A percentile compares a stretch with the other conserved stretches of the same genome.
phyloP scores from a whole-genome alignment of 2,329 filamentous ascomycete genomes.

The Kalmusia sp. region DNA sequence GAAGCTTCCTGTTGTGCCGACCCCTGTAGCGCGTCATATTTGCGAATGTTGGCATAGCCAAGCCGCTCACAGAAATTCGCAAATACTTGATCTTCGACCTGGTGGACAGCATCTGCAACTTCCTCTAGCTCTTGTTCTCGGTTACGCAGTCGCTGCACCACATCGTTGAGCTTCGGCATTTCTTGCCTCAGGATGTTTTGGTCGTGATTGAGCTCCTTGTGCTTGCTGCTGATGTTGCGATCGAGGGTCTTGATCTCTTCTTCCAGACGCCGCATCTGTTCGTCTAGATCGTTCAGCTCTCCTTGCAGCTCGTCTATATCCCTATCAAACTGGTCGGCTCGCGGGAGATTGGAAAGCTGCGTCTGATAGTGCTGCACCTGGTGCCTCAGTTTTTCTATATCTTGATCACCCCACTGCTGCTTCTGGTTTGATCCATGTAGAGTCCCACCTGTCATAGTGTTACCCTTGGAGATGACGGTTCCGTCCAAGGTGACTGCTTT shows the following conservation, averaged over 20 bases:
- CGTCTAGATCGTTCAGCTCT: slow-evolving; percentile 80
- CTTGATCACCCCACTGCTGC: slow-evolving; percentile 86
- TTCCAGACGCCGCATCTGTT: slow-evolving; percentile 73
- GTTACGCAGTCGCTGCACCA: slow-evolving; percentile 71
- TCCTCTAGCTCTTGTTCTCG: slow-evolving; percentile 63
- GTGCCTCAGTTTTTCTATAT: slow-evolving; percentile 83
- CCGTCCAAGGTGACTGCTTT: slow-evolving; percentile 95
- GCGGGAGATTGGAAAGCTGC: slow-evolving; percentile 81
- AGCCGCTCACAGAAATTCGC: slow-evolving; percentile 82
- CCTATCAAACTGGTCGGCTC: slow-evolving; percentile 74
- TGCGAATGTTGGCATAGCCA: slow-evolving; percentile 87
- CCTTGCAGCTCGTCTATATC: slow-evolving; percentile 83
- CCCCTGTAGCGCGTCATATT: slow-evolving; percentile 93
- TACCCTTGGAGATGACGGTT: slow-evolving; percentile 95
- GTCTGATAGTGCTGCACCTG: slow-evolving; percentile 77
- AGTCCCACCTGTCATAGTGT: slow-evolving; percentile 94
- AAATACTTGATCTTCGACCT: slow-evolving; percentile 90
- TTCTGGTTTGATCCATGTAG: slow-evolving; percentile 73
- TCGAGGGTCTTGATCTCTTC: slow-evolving; percentile 80
- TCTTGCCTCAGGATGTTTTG: slow-evolving; percentile 77
- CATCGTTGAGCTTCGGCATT: slow-evolving; percentile 78
- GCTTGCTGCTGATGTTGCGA: slow-evolving; percentile 84
- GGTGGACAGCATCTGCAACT: slow-evolving; percentile 71
- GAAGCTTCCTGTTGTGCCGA: slow-evolving; percentile 88
- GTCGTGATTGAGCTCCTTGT: slow-evolving; percentile 77